phyloP scores from a whole-genome alignment of 805 yeast genomes.

The Saturnispora dispora region DNA sequence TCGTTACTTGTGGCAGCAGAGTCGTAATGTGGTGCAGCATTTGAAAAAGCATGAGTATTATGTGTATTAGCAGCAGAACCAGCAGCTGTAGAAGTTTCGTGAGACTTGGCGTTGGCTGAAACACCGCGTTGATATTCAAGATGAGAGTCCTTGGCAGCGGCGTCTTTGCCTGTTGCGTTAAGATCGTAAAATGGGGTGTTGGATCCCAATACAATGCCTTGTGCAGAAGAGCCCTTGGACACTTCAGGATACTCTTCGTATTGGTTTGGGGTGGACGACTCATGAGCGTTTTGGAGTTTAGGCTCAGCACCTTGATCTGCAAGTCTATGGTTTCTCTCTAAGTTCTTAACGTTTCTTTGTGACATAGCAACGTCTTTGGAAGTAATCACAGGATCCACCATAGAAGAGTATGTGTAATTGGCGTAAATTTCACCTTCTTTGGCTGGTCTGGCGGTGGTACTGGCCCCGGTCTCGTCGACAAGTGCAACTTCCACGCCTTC shows the following conservation, averaged over 20 bases:
- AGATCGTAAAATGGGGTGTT: not conserved
- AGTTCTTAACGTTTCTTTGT: not conserved
- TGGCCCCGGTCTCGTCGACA: not conserved
- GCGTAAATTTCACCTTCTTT: slow-evolving; percentile 2
- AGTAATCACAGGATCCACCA: slow-evolving; percentile 23
- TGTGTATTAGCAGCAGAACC: not conserved
- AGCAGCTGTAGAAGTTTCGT: not conserved
- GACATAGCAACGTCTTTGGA: slow-evolving; percentile 14
- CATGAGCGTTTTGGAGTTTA: not conserved
- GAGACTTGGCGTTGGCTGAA: not conserved
- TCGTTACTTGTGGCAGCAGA: not conserved
- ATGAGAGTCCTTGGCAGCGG: not conserved
- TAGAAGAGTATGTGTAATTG: slow-evolving; percentile 20
- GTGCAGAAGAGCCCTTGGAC: not conserved
- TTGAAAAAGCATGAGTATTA: no score
- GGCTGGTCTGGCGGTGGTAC: not conserved
- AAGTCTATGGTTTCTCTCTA: not conserved
- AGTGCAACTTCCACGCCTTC: not conserved
- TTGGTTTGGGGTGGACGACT: not conserved
- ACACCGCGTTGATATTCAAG: not conserved
- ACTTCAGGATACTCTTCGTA: not conserved
- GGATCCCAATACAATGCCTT: not conserved
- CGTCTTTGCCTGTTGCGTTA: not conserved
- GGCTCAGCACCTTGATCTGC: not conserved
- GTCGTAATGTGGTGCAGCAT: not conserved